Conservation (phyloP, 2,329 filamentous ascomycete species). For the Neophaeococcomyces aloes region DNA sequence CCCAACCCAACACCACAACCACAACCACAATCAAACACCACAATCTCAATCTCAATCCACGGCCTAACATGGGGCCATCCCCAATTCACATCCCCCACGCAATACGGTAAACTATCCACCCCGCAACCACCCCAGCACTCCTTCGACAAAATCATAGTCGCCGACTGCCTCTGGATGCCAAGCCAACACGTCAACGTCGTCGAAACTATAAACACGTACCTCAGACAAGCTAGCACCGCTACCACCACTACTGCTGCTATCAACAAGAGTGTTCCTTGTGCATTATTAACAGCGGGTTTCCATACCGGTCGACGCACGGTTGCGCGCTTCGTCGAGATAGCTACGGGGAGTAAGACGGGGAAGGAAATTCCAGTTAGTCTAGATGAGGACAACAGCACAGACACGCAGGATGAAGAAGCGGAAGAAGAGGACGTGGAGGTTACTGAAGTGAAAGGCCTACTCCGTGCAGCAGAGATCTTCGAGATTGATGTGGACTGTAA, state of each 20-base stretch:
- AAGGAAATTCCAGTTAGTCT: conserved; percentile 36
- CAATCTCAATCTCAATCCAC: conserved; percentile 10
- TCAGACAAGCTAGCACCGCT: conserved; percentile 28
- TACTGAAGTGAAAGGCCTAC: conserved; percentile 14
- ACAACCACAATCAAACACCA: background rate
- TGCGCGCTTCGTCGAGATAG: conserved; percentile 45
- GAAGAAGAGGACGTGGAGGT: conserved; percentile 18
- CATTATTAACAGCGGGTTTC: conserved; percentile 48
- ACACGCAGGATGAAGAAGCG: conserved; percentile 40
- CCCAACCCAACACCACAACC: conserved; percentile 12
- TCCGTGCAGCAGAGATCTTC: conserved; percentile 16
- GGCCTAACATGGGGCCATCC: conserved; percentile 18
- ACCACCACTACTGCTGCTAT: background rate
- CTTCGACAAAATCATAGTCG: conserved; percentile 47
- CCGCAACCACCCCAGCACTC: conserved; percentile 29
- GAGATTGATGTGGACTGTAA: conserved; percentile 31
- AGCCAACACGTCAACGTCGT: conserved; percentile 47
- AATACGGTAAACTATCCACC: conserved; percentile 12
- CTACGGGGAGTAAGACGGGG: conserved; percentile 22
- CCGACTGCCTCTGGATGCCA: conserved; percentile 53
- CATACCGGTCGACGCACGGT: conserved; percentile 49
- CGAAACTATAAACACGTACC: conserved; percentile 45
- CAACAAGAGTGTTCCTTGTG: conserved; percentile 12
- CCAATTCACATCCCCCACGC: conserved; percentile 1
- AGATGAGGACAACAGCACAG: conserved; percentile 31